phyloP scores from a whole-genome alignment of 192 early-diverging fungal genomes.

The Radiomyces spectabilis region DNA sequence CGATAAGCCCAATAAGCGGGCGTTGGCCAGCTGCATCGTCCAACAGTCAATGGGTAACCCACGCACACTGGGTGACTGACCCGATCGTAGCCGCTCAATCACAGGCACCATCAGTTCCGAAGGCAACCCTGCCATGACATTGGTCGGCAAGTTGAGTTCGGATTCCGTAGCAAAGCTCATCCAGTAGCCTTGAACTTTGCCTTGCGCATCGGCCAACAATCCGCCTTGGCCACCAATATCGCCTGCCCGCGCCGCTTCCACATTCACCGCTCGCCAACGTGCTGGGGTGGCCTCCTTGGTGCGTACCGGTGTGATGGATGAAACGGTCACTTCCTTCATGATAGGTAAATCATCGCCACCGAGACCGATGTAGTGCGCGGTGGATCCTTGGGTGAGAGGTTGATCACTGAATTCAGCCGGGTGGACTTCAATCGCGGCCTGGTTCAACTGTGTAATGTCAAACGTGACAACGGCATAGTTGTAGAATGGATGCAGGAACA shows the following conservation, averaged over 20 bases:
- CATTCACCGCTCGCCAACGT: constrained; percentile 44
- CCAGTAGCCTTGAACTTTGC: constrained; percentile 56
- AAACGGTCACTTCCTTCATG: constrained; percentile 51
- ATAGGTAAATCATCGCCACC: constrained; percentile 41
- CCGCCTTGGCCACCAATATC: constrained; percentile 63
- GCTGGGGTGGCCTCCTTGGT: constrained; percentile 60
- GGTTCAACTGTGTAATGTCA: constrained; percentile 57
- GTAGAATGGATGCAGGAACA: constrained; percentile 81
- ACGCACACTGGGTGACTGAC: constrained; percentile 38
- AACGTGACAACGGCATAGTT: constrained; percentile 83
- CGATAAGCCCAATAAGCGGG: constrained; percentile 49
- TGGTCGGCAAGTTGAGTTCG: constrained; percentile 42
- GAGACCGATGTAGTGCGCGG: constrained; percentile 46
- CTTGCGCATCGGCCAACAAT: constrained; percentile 49
- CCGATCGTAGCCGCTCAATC: constrained; percentile 36
- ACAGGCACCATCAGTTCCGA: constrained; percentile 34
- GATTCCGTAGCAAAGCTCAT: constrained; percentile 59
- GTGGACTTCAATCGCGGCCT: constrained; percentile 52
- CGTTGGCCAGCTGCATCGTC: constrained; percentile 47
- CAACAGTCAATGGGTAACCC: constrained; percentile 54
- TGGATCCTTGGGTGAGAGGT: constrained; percentile 51
- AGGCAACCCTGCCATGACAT: constrained; percentile 52
- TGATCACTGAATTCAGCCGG: constrained; percentile 45
- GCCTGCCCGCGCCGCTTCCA: constrained; percentile 49
- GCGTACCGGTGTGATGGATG: constrained; percentile 44